phyloP scores from a whole-genome alignment of 768 basidiomycete species.

The Pleurotus salmoneostramineus region DNA sequence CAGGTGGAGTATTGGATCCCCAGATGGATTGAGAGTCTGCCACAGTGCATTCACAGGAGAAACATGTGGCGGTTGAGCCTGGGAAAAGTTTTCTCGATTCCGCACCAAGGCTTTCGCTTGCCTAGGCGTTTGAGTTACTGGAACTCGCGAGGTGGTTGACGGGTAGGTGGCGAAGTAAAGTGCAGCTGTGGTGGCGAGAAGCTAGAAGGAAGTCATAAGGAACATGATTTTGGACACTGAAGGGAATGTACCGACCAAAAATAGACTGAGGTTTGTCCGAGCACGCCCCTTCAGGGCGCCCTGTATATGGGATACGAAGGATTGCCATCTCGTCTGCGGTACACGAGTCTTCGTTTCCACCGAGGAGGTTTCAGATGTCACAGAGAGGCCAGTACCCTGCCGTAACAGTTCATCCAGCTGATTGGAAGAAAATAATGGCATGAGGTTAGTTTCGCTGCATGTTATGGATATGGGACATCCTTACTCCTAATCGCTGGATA shows the following conservation, averaged over 20 bases:
- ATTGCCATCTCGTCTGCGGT: slow-evolving; percentile 40
- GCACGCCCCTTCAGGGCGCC: slow-evolving; percentile 62
- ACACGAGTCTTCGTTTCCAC: slow-evolving; percentile 28
- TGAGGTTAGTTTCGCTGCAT: background rate
- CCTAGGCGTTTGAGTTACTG: slow-evolving; percentile 22
- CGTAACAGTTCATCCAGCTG: slow-evolving; percentile 84
- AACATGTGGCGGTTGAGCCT: slow-evolving; percentile 16
- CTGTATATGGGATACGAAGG: slow-evolving; percentile 35
- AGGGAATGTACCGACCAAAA: slow-evolving; percentile 49
- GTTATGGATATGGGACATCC: slow-evolving; percentile 14
- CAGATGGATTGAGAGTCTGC: slow-evolving; percentile 70
- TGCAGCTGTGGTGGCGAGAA: slow-evolving; percentile 71
- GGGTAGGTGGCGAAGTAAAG: slow-evolving; percentile 73
- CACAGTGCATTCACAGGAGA: slow-evolving; percentile 69
- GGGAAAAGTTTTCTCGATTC: slow-evolving; percentile 22
- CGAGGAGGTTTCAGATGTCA: slow-evolving; percentile 26
- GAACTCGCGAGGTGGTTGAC: slow-evolving; percentile 27
- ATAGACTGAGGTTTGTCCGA: slow-evolving; percentile 73
- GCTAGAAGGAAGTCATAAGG: slow-evolving; percentile 33
- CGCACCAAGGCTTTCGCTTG: slow-evolving; percentile 27
- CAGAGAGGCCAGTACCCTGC: slow-evolving; percentile 58
- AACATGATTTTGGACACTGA: slow-evolving; percentile 9
- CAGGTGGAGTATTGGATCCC: slow-evolving; percentile 65
- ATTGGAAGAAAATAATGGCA: slow-evolving; percentile 9
- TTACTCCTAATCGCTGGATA: slow-evolving; percentile 84